Base-by-base conservation (phyloP, 2,329 filamentous ascomycete genomes). In the Fusarium protoensiforme region DNA sequence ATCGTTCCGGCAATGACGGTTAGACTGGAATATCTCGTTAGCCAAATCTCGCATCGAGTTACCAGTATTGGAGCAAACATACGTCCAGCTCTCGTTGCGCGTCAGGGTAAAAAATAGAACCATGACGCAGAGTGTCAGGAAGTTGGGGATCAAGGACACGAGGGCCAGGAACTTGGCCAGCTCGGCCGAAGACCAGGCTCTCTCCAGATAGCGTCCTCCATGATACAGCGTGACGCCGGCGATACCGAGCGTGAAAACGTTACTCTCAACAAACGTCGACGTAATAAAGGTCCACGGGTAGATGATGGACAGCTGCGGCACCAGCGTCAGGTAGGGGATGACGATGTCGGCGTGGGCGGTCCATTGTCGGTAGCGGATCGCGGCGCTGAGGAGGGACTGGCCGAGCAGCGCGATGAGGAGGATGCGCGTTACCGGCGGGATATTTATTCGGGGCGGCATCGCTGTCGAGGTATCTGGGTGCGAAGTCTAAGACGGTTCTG, bases 201-300 rank as follows among this genome's bases (percentile, higher is more conserved):
- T 89, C 87, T 99, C 96, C 24, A 99, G 90, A 82, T 99, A 99
- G 77, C 95, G 91, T 11, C 96, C 96, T 64, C 96, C 96, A 85
- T 98, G 94, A 83, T 95, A 97, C 62, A 98, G 84, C 1, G 95
- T 95, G 48, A 92, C 85, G 31, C 88, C 92, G 56, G 94, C 94
- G 65, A 97, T 90, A 29, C 90, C 84, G 48, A 98, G 87, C 13
- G 94, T 97, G 79, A 98, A 93, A 77, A 98, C 87, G 82, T 98
- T 98, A 83, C 94, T 93, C 85, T 99, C 96, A 57, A 98, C 94
- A 65, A 98, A 88, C 0, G 95, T 94, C 3, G 95, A 93, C 4
- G 94, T 93, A 64, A 97, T 78, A 73, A 98, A 93, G 1, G 95
- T 97, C 96, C 96, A 99, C 1, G 96, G 96, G 80, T 97, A 98